Evolutionary conservation across 768 basidiomycete species (phyloP).

Genomic region (Wakefieldia striispora): DNA sequence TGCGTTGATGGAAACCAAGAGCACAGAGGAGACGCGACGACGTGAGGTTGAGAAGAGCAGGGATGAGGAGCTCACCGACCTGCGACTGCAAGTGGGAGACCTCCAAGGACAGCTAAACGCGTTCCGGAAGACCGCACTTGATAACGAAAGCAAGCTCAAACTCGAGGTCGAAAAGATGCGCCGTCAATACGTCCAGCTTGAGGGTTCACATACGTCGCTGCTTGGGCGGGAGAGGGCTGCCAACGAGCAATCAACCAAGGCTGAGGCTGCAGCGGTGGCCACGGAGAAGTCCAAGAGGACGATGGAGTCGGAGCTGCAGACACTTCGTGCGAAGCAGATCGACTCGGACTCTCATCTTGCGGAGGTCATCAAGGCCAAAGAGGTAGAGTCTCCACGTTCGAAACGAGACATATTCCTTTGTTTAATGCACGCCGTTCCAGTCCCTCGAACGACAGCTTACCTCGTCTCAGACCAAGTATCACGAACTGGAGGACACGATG

Average conservation of each 20-base stretch:
- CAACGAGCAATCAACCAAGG: slow-evolving; percentile 48
- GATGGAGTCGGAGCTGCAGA: slow-evolving; percentile 70
- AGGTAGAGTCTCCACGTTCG: slow-evolving; percentile 47
- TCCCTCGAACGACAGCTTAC: slow-evolving; percentile 74
- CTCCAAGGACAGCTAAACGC: slow-evolving; percentile 69
- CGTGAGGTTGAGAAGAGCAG: slow-evolving; percentile 84
- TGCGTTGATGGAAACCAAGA: slow-evolving; percentile 78
- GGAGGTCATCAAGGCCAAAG: slow-evolving; percentile 63
- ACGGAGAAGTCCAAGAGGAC: slow-evolving; percentile 68
- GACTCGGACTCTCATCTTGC: slow-evolving; percentile 64
- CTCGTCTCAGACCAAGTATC: slow-evolving; percentile 69
- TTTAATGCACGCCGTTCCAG: slow-evolving; percentile 38
- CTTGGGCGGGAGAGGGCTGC: slow-evolving; percentile 54
- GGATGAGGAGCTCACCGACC: slow-evolving; percentile 74
- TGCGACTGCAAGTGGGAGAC: slow-evolving; percentile 61
- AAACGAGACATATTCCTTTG: background rate
- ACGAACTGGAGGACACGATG: slow-evolving; percentile 85
- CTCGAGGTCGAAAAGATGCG: slow-evolving; percentile 67
- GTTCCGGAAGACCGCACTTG: slow-evolving; percentile 57
- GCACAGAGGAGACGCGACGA: slow-evolving; percentile 80
- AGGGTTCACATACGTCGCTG: slow-evolving; percentile 63
- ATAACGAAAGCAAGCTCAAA: slow-evolving; percentile 70
- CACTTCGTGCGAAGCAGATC: slow-evolving; percentile 64
- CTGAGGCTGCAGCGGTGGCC: slow-evolving; percentile 49
- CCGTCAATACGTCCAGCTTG: slow-evolving; percentile 58